Conservation (phyloP, 345 rosid species). For the Isatis tinctoria region DNA sequence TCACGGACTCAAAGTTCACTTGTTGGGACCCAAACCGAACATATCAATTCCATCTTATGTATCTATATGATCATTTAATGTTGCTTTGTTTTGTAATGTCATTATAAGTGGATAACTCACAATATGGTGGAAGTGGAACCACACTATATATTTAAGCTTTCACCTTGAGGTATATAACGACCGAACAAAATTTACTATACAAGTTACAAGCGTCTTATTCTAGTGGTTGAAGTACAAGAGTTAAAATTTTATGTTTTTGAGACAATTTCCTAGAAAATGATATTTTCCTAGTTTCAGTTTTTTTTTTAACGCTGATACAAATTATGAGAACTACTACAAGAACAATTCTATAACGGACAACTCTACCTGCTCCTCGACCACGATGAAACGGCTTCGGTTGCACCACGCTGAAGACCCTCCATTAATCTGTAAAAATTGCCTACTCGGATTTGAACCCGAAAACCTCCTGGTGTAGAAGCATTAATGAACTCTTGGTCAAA, state of each 20-base stretch:
- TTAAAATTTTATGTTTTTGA: not conserved
- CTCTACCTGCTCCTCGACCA: too few relatives aligned
- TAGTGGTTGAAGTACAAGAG: not conserved
- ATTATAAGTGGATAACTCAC: conserved; percentile 1
- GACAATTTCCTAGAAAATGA: not conserved
- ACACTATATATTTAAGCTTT: not conserved
- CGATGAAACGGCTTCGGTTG: too few relatives aligned
- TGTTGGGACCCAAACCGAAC: conserved; percentile 11
- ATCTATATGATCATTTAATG: not conserved
- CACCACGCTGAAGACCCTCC: too few relatives aligned
- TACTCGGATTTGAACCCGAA: too few relatives aligned
- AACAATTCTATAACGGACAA: too few relatives aligned
- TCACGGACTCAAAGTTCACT: conserved; percentile 15
- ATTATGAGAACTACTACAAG: too few relatives aligned
- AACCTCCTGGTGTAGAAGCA: too few relatives aligned
- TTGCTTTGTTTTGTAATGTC: conserved; percentile 7
- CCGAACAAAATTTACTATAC: not conserved
- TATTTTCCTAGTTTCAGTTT: not conserved
- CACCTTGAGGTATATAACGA: not conserved
- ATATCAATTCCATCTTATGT: not conserved
- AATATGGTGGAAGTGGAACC: not conserved
- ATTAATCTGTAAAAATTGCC: too few relatives aligned
- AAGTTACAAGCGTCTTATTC: not conserved
- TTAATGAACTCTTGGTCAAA: too few relatives aligned
- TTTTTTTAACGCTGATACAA: too few relatives aligned